Conservation (phyloP, 768 basidiomycete species). For the Tricholoma matsutake region DNA sequence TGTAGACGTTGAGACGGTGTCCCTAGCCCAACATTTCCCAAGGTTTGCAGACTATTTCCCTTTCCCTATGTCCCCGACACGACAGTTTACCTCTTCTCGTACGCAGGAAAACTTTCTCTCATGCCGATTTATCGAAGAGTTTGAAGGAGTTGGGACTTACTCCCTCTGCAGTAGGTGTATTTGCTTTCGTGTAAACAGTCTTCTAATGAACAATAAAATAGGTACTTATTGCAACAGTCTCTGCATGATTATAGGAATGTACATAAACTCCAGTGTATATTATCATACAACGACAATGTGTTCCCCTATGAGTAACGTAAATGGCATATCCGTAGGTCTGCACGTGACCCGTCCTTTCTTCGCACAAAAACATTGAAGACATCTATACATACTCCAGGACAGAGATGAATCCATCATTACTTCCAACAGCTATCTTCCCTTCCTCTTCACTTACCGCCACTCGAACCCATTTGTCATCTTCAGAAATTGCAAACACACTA, state of each 20-base stretch:
- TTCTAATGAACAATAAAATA: constrained; percentile 18
- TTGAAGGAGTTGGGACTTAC: constrained; percentile 84
- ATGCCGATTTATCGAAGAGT: constrained; percentile 72
- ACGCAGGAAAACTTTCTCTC: constrained; percentile 72
- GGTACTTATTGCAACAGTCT: constrained; percentile 55
- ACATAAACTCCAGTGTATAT: constrained; percentile 1
- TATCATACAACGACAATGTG: neutral
- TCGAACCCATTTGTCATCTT: constrained; percentile 47
- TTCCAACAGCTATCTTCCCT: constrained; percentile 43
- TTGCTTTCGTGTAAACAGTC: neutral
- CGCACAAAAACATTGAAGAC: neutral
- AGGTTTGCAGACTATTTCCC: constrained; percentile 43
- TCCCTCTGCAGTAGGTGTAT: constrained; percentile 74
- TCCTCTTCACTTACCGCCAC: constrained; percentile 47
- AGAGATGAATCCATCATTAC: constrained; percentile 44
- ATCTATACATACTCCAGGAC: constrained; percentile 48
- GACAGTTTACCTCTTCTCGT: constrained; percentile 1
- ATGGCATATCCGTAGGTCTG: neutral
- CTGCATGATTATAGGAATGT: constrained; percentile 16
- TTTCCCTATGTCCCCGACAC: neutral
- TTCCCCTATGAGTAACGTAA: neutral
- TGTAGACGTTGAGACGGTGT: constrained; percentile 76
- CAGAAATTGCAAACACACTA: constrained; percentile 44
- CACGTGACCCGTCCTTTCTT: neutral
- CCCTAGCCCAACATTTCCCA: constrained; percentile 80